Conservation (phyloP, 306 rosid species). For the Dryas alaskensis region DNA sequence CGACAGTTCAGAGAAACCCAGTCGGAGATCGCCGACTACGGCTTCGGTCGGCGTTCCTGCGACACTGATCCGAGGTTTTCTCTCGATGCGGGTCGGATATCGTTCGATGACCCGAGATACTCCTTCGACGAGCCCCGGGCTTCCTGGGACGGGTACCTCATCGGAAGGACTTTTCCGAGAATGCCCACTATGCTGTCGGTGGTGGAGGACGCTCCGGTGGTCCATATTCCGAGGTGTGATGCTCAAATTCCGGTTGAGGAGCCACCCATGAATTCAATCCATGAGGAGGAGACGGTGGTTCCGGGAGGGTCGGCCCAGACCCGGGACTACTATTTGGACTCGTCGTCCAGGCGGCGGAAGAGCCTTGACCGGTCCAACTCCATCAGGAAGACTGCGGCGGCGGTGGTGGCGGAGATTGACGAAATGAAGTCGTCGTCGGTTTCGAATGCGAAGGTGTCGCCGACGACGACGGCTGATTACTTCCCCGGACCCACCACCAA, state of each 20-base stretch:
- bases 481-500: slow-evolving; percentile 44
- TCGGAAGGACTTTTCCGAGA: slow-evolving; percentile 61
- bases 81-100: slow-evolving; percentile 73
- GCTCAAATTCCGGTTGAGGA: slow-evolving; percentile 82
- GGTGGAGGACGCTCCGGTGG: slow-evolving; percentile 89
- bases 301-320: slow-evolving; percentile 91
- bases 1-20: slow-evolving; percentile 93
- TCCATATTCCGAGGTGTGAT: slow-evolving; percentile 62
- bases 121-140: slow-evolving; percentile 96
- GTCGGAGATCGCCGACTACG: slow-evolving; percentile 98
- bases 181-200: slow-evolving; percentile 94
- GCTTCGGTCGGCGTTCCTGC: slow-evolving; percentile 93
- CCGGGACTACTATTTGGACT: slow-evolving; percentile 76
- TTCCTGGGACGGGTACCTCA: slow-evolving; percentile 90
- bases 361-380: slow-evolving; percentile 93
- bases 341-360: slow-evolving; percentile 71
- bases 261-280: slow-evolving; percentile 43
- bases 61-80: slow-evolving; percentile 97
- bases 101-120: slow-evolving; percentile 83
- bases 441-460: slow-evolving; percentile 69
- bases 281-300: slow-evolving; percentile 43
- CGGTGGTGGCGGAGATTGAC: slow-evolving; percentile 90
- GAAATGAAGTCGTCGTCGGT: slow-evolving; percentile 56
- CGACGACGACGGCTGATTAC: slow-evolving; percentile 48
- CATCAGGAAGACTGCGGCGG: slow-evolving; percentile 84